Conservation (phyloP, 2,329 filamentous ascomycete species). For the Colletotrichum zoysiae region DNA sequence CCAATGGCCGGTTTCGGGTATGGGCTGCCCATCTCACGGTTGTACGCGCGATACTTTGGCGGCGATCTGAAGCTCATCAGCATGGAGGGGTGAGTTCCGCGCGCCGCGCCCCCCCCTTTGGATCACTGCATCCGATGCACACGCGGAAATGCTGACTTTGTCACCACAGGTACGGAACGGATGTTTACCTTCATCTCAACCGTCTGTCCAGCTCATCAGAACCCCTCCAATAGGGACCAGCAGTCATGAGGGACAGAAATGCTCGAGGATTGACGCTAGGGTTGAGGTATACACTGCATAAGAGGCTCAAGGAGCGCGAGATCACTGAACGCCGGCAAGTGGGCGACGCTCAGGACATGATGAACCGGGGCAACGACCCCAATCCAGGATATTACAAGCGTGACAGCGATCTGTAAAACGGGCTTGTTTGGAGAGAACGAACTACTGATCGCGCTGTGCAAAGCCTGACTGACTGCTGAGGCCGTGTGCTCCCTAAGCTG, state of each 20-base stretch:
- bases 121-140: not conserved
- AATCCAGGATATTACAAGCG: conserved; percentile 45
- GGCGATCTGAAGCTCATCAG: conserved; percentile 97
- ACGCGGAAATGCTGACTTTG: conserved; percentile 33
- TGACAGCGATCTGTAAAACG: conserved; percentile 52
- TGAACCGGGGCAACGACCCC: conserved; percentile 63
- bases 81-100: conserved; percentile 89
- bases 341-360: conserved; percentile 84
- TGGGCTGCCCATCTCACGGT: conserved; percentile 89
- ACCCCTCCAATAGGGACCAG: conserved; percentile 93
- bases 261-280: conserved; percentile 74
- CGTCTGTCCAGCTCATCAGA: conserved; percentile 95
- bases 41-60: conserved; percentile 97
- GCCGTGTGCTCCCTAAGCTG: not conserved
- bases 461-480: not conserved
- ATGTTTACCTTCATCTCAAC: conserved; percentile 98
- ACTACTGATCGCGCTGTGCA: conserved; percentile 15
- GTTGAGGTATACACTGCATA: conserved; percentile 70
- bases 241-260: conserved; percentile 83
- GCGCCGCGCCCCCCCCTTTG: conserved; percentile 8
- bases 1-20: conserved; percentile 99
- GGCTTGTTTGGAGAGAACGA: not conserved
- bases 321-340: conserved; percentile 91
- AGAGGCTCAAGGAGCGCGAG: conserved; percentile 79
- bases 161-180: conserved; percentile 85